Base-by-base conservation (phyloP, 169 alveolate genomes). In the Cryptosporidium xiaoi region DNA sequence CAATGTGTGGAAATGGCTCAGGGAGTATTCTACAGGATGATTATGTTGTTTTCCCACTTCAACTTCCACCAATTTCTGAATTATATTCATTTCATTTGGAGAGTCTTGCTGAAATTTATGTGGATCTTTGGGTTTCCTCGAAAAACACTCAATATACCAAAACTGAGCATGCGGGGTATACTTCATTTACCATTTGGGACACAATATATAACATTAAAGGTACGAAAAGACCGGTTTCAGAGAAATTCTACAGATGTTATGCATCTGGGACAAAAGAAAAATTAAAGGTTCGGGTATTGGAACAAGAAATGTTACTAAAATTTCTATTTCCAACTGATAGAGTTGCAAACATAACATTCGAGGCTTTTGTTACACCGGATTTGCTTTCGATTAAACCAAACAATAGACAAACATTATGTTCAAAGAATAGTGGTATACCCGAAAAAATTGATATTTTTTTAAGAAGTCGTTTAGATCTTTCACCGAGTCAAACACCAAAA, bases 401-500 rank as follows among this genome's bases (percentile, higher is more conserved):
- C 3, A 44, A 48, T 58, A 60, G 31, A 33, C 65, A 16, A 29
- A 12, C 71, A 44, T 5, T 46, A 1, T 77, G 69, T 12, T 60
- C 69, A 40, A 77, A 77, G 29, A 66, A 62, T 27, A 77, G 29
- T 18, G 87, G 71, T 20, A 77, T 77, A 29, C 65, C 77, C 15
- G 87, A 77, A 27, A 77, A 44, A 27, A 77, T 77, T 15, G 87
- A 77, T 40, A 77, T 77, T 34, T 77, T 77, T 77, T 33, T 77
- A 8, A 77, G 87, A 62, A 77, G 77, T 62, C 69, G 87, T 6
- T 20, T 44, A 16, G 87, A 77, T 36, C 64, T 77, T 8, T 77
- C 87, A 0, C 87, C 87, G 3, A 77, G 87, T 46, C 87, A 77
- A 56, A 71, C 87, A 44, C 87, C 87, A 44, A 77, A 77, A n/a